Conservation (phyloP, 257 asterid genomes). For the Leonotis leonurus region DNA sequence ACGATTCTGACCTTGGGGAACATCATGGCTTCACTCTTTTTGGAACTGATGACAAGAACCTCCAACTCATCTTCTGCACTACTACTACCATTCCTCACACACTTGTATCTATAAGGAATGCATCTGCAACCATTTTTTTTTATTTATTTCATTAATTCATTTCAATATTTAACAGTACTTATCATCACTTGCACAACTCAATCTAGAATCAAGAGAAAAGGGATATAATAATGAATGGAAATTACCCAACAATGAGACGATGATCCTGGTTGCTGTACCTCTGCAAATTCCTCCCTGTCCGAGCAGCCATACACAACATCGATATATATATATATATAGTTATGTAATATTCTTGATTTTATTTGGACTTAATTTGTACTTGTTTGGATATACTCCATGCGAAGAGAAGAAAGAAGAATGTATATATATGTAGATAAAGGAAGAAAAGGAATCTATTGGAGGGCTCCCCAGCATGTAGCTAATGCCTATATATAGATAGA, state of each 20-base stretch:
- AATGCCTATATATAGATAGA: not conserved
- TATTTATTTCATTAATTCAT: no score
- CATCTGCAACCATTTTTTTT: no score
- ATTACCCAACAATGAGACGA: conserved; percentile 67
- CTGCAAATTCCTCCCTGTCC: conserved; percentile 68
- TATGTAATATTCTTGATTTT: no score
- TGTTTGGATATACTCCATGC: no score
- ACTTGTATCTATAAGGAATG: conserved; percentile 61
- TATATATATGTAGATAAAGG: not conserved
- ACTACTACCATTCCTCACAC: conserved; percentile 12
- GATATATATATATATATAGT: no score
- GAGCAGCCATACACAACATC: conserved; percentile 46
- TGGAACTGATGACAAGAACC: conserved; percentile 66
- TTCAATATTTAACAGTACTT: no score
- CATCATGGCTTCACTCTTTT: conserved; percentile 57
- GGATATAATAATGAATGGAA: not conserved
- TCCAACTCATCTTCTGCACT: conserved; percentile 38
- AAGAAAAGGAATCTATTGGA: not conserved
- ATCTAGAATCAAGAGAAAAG: not conserved
- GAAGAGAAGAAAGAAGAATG: not conserved
- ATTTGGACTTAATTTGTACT: no score
- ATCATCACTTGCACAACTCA: no score
- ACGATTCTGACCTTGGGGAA: conserved; percentile 53
- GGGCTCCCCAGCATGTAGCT: not conserved
- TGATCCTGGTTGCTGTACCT: conserved; percentile 49